These are phyloP conservation scores for Drechslerella stenobrocha DNA, from an alignment of 2,329 filamentous ascomycete genomes.

Conservation along the genomic window DNA sequence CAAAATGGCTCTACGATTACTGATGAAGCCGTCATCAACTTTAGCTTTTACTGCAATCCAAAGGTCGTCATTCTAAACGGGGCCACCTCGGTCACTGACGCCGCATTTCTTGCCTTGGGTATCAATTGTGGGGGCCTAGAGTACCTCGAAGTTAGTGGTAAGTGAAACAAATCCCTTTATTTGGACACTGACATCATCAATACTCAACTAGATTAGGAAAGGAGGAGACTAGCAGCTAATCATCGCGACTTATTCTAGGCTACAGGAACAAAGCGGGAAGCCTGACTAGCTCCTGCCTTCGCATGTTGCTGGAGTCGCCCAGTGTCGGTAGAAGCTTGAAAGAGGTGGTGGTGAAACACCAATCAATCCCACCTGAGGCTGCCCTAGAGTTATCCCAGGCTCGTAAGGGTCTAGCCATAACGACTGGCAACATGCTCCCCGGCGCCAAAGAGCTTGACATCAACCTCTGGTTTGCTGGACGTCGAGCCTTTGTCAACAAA, in stretches of 20 bases:
- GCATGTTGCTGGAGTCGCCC: slow-evolving; percentile 19
- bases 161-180: not conserved
- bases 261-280: slow-evolving; percentile 1
- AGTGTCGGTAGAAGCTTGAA: slow-evolving; percentile 13
- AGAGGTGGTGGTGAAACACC: slow-evolving; percentile 26
- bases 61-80: slow-evolving; percentile 24
- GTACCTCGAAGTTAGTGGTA: slow-evolving; percentile 31
- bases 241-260: not conserved
- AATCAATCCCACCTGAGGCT: slow-evolving; percentile 7
- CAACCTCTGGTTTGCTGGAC: slow-evolving; percentile 15
- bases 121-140: slow-evolving; percentile 21
- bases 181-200: too few relatives aligned
- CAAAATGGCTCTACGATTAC: slow-evolving; percentile 4
- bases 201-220: too few relatives aligned
- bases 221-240: too few relatives aligned
- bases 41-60: slow-evolving; percentile 4
- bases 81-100: slow-evolving; percentile 16
- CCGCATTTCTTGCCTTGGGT: slow-evolving; percentile 10
- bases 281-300: slow-evolving; percentile 8
- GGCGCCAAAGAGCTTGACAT: not conserved
- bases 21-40: slow-evolving; percentile 17
- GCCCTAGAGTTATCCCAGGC: slow-evolving; percentile 11
- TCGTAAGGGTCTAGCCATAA: slow-evolving; percentile 15
- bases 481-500: slow-evolving; percentile 13
- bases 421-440: not conserved